Conservation (phyloP, 495 filamentous ascomycete genomes). For the Evansstolkia leycettana region DNA sequence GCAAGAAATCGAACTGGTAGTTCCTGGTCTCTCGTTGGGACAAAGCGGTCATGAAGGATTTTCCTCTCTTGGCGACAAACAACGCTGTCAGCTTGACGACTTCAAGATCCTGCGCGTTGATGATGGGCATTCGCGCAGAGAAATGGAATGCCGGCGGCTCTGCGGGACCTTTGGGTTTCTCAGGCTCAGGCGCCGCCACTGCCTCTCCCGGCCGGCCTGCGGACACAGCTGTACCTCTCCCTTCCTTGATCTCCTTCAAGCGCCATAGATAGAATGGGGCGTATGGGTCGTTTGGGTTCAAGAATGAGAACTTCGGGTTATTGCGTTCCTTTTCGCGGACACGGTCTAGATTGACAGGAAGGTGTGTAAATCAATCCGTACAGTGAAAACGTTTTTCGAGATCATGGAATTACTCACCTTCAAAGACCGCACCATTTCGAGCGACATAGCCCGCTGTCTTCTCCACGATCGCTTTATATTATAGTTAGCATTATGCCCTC, state of each 20-base stretch:
- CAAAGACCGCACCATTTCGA: slow-evolving; percentile 69
- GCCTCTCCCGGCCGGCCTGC: slow-evolving; percentile 63
- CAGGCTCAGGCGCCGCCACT: slow-evolving; percentile 39
- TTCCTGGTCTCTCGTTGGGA: slow-evolving; percentile 82
- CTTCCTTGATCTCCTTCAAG: slow-evolving; percentile 68
- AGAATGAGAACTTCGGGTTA: slow-evolving; percentile 86
- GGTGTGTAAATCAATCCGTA: slow-evolving; percentile 2
- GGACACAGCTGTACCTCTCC: slow-evolving; percentile 66
- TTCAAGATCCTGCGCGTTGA: slow-evolving; percentile 90
- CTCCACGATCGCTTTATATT: slow-evolving; percentile 55
- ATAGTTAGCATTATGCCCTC: slow-evolving; percentile 16
- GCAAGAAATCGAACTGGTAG: slow-evolving; percentile 92
- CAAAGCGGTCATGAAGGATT: slow-evolving; percentile 78
- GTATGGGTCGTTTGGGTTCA: slow-evolving; percentile 73
- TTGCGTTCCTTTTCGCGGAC: slow-evolving; percentile 75
- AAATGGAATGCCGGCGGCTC: slow-evolving; percentile 89
- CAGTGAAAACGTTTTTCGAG: neutral
- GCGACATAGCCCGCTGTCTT: slow-evolving; percentile 94
- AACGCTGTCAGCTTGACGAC: slow-evolving; percentile 82
- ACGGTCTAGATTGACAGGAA: slow-evolving; percentile 40
- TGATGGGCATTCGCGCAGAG: slow-evolving; percentile 93
- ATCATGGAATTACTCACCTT: slow-evolving; percentile 36
- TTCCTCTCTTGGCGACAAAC: slow-evolving; percentile 82
- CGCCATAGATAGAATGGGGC: slow-evolving; percentile 84
- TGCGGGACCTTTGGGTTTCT: slow-evolving; percentile 67